Evolutionary conservation across 2,329 filamentous ascomycete species (phyloP).

Genomic region (Emergomyces orientalis): DNA sequence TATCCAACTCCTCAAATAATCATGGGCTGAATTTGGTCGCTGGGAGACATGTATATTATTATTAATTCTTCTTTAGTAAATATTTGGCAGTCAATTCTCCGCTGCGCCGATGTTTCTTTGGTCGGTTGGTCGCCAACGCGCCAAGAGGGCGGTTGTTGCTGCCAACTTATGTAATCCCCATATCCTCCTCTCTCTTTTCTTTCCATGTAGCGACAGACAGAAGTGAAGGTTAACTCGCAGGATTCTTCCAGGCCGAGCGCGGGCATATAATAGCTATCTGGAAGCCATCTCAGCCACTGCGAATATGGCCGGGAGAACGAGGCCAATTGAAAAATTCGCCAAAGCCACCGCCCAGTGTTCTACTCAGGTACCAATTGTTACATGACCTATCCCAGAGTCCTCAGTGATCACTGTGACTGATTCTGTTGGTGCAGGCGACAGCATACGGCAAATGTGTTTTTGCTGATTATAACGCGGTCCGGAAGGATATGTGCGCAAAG

Average conservation of each 20-base stretch:
- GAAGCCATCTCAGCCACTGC: not conserved
- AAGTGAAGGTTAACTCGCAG: not conserved
- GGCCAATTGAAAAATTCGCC: slow-evolving; percentile 61
- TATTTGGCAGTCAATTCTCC: not conserved
- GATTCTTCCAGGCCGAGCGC: not conserved
- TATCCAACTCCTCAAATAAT: not conserved
- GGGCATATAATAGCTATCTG: not conserved
- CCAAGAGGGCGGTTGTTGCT: not conserved
- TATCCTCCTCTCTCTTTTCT: not conserved
- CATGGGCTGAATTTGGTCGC: not conserved
- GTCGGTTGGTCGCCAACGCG: not conserved
- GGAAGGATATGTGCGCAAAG: slow-evolving; percentile 79
- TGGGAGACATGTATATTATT: not conserved
- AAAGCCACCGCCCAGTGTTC: slow-evolving; percentile 57
- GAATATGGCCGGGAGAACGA: slow-evolving; percentile 41
- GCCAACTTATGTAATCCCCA: not conserved
- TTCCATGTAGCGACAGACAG: no score
- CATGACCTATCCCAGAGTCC: not conserved
- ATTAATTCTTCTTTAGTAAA: not conserved
- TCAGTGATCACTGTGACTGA: not conserved
- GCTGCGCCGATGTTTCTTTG: not conserved
- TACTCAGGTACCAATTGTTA: slow-evolving; percentile 44
- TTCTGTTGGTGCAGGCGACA: slow-evolving; percentile 51
- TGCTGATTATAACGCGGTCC: slow-evolving; percentile 77
- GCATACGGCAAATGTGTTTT: slow-evolving; percentile 87